Conservation (phyloP, 805 yeast genomes). For the Candida parachauliodes region DNA sequence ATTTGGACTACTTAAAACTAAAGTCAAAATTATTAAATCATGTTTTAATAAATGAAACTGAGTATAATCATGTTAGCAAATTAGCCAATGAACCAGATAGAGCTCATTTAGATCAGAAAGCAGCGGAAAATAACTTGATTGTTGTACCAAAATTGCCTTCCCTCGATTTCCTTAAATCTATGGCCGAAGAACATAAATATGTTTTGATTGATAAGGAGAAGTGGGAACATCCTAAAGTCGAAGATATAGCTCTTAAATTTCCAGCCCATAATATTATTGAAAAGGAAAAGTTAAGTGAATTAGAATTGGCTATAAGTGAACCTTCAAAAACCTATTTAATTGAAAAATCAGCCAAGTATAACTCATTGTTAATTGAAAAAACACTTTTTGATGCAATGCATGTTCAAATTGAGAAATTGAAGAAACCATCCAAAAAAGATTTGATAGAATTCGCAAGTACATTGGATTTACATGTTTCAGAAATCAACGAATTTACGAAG, state of each 20-base stretch:
- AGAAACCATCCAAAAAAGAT: slow-evolving; percentile 18
- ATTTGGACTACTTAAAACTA: slow-evolving; percentile 13
- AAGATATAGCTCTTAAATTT: slow-evolving; percentile 14
- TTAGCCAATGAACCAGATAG: slow-evolving; percentile 22
- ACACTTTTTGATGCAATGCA: slow-evolving; percentile 14
- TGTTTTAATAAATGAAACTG: slow-evolving; percentile 2
- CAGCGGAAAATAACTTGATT: slow-evolving; percentile 9
- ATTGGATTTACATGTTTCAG: slow-evolving; percentile 14
- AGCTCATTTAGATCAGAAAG: slow-evolving; percentile 16
- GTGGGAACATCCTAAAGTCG: slow-evolving; percentile 14
- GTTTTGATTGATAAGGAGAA: slow-evolving; percentile 7
- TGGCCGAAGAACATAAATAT: slow-evolving; percentile 12
- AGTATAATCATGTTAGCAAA: slow-evolving; percentile 15
- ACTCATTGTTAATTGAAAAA: not conserved
- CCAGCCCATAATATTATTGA: slow-evolving; percentile 14
- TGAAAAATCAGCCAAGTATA: slow-evolving; percentile 18
- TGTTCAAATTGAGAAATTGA: slow-evolving; percentile 10
- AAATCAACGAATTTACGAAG: slow-evolving; percentile 16
- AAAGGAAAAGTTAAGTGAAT: slow-evolving; percentile 8
- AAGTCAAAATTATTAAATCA: slow-evolving; percentile 7
- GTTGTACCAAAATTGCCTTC: slow-evolving; percentile 15
- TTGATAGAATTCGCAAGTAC: slow-evolving; percentile 11
- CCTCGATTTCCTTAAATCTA: slow-evolving; percentile 17
- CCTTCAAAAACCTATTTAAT: slow-evolving; percentile 16
- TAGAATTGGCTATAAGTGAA: slow-evolving; percentile 6